These are phyloP conservation scores for Orbilia ellipsospora DNA, from an alignment of 2,329 filamentous ascomycete genomes.

Conservation along the genomic window DNA sequence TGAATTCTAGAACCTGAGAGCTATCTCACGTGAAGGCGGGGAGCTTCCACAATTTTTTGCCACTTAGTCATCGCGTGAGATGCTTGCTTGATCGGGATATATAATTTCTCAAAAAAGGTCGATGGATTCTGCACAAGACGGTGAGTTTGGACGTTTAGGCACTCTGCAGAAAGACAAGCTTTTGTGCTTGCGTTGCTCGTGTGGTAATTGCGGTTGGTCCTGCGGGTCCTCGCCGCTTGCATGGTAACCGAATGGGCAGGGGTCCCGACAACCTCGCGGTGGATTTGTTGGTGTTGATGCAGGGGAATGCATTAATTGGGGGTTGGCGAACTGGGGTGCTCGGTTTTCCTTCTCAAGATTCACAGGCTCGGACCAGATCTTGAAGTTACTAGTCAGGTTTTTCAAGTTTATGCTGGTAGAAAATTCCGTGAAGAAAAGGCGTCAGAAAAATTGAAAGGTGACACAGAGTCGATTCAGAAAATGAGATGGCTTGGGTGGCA, in stretches of 20 bases:
- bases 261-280: slow-evolving; percentile 33
- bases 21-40: too few species aligned
- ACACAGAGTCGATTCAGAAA: slow-evolving; percentile 4
- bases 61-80: too few species aligned
- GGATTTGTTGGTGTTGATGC: slow-evolving; percentile 30
- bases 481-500: slow-evolving; percentile 18
- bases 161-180: background rate
- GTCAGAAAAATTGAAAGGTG: slow-evolving; percentile 2
- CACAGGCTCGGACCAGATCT: slow-evolving; percentile 14
- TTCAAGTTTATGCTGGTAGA: slow-evolving; percentile 1
- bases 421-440: background rate
- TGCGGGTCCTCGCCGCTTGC: slow-evolving; percentile 15
- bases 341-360: background rate
- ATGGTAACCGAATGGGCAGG: slow-evolving; percentile 47
- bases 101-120: too few species aligned
- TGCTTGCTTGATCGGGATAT: too few species aligned
- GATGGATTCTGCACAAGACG: background rate
- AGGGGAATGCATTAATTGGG: slow-evolving; percentile 26
- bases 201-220: slow-evolving; percentile 29
- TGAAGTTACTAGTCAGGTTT: slow-evolving; percentile 22
- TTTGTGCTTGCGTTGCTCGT: slow-evolving; percentile 39
- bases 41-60: too few species aligned
- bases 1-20: too few species aligned
- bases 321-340: slow-evolving; percentile 25
- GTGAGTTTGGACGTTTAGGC: background rate